Evolutionary conservation across 352 stramenopile species (phyloP), one percentile per base, ranked within the genome.

Genomic region (Pythium brassicae): DNA sequence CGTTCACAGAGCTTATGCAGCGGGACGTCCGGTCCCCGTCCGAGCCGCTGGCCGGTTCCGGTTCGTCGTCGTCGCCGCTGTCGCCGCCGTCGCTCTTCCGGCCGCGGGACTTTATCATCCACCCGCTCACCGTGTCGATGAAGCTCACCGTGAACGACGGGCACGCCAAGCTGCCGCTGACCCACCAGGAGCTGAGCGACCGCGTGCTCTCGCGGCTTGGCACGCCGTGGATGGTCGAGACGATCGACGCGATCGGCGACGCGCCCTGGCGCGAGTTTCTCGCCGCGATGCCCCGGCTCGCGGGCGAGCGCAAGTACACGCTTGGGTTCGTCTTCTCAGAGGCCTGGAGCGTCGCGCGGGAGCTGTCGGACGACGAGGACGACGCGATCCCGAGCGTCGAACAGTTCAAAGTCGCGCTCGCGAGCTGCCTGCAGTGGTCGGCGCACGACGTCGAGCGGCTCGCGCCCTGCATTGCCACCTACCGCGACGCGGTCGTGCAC

Each of bases 261-360:
- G 66, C 79, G 0, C 61, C 71, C 1, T 94, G 84, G 84, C 59
- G 54, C 17, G 80, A 90, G 35, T 94, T 94, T 40, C 58, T 94
- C 6, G 44, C 65, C 0, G 68, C 64, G 22, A 94, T 94, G 84
- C 84, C 82, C 2, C 79, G 80, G 61, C 63, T 94, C 7, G 79
- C 82, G 0, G 73, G 82, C 25, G 75, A 76, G 20, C 78, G 83
- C 35, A 85, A 86, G 60, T 94, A 94, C 67, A 90, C 80, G 40
- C 61, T 94, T 25, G 80, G 77, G 0, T 94, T 94, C 61, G 84
- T 94, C 29, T 94, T 92, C 49, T 88, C 79, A 0, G 83, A 94
- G 56, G 83, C 85, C 1, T 94, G 85, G 85, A 76, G 78, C 0
- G 80, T 94, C 7, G 85, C 85, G 23, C 69, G 78, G 45, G 84